phyloP scores from a whole-genome alignment of 768 basidiomycete genomes.

The Collybiopsis confluens region DNA sequence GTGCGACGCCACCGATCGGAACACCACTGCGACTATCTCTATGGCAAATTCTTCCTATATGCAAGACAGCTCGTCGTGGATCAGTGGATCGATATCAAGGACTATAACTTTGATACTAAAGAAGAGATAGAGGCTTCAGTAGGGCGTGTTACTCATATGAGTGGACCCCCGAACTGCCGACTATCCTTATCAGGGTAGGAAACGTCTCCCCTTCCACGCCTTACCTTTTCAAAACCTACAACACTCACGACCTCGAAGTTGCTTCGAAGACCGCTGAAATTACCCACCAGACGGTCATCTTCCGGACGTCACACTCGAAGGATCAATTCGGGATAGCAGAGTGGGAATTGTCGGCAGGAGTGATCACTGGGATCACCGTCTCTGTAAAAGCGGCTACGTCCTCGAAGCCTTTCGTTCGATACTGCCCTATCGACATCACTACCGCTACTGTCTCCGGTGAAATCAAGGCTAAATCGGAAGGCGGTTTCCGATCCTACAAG shows the following conservation, averaged over 20 bases:
- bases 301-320: too few species aligned
- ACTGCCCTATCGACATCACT: too few species aligned
- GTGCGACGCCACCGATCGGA: slow-evolving; percentile 28
- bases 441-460: too few species aligned
- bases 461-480: too few species aligned
- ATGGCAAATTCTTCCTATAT: slow-evolving; percentile 31
- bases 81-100: slow-evolving; percentile 27
- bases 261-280: slow-evolving; percentile 26
- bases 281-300: too few species aligned
- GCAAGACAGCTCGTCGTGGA: slow-evolving; percentile 27
- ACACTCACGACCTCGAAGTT: slow-evolving; percentile 27
- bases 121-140: slow-evolving; percentile 19
- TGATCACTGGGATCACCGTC: too few species aligned
- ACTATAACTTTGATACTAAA: slow-evolving; percentile 31
- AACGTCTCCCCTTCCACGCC: slow-evolving; percentile 24
- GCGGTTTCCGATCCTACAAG: too few species aligned
- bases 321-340: too few species aligned
- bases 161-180: slow-evolving; percentile 27
- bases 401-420: too few species aligned
- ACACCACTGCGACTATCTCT: slow-evolving; percentile 39
- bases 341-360: too few species aligned
- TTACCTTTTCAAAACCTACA: slow-evolving; percentile 36
- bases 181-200: slow-evolving; percentile 32
- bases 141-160: slow-evolving; percentile 24
- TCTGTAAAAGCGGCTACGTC: too few species aligned